Evolutionary conservation across 1,284 basidiomycete genomes (phyloP), one percentile per base, ranked within the genome.

Genomic region (Meripilus lineatus): DNA sequence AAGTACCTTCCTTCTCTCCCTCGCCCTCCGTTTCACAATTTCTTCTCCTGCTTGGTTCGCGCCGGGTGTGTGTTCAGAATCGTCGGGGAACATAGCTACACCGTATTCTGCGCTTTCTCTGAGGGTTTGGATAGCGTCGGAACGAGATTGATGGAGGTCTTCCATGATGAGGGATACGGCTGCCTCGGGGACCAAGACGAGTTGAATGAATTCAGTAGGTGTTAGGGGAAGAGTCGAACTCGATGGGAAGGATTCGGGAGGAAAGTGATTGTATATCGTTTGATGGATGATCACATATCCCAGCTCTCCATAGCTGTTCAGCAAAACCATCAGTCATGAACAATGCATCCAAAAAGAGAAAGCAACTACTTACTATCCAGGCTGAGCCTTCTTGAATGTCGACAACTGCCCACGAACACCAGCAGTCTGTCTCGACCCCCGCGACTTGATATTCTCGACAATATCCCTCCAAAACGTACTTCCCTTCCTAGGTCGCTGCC

Each of bases 221-320:
- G 79, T 75, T 23, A 90, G 70, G 1, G 87, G 87, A 1, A 69
- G 63, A 28, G 81, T 74, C 13, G 68, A 58, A 15, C 65, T 59
- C 0, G 75, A 64, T 45, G 80, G 67, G 41, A 87, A 74, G 0
- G 69, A 66, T 3, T 70, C 59, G 0, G 75, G 79, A 5, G 87
- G 84, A 50, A 89, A 90, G 47, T 89, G 68, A 54, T 80, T 73
- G 56, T 80, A 83, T 4, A 90, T 69, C 0, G 81, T 82, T 53
- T 88, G 85, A 43, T 83, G 76, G 45, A 90, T 84, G 52, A 89
- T 82, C 17, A 85, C 68, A 1, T 81, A 82, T 6, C 87, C 88
- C 34, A 81, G 70, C 64, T 90, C 88, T 38, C 88, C 87, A 52
- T 90, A 90, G 57, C 87, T 90, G 47, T 3, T 6, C 28, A 46